Evolutionary conservation across 768 basidiomycete species (phyloP).

Genomic region (Suillus subalutaceus): DNA sequence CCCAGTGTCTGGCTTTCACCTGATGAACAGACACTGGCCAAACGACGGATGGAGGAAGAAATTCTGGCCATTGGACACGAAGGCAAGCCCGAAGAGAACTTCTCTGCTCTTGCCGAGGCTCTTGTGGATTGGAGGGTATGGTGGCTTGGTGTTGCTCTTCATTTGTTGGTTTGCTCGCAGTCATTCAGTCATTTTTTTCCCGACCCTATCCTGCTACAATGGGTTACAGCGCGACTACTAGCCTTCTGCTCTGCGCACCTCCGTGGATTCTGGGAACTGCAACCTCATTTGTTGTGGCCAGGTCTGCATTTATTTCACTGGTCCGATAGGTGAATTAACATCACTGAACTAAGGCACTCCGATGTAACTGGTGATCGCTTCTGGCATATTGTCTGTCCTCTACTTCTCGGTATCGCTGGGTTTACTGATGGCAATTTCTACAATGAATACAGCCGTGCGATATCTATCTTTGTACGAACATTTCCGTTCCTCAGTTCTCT

Average conservation of each 20-base stretch:
- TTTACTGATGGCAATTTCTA: slow-evolving; percentile 65
- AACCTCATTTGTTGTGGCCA: slow-evolving; percentile 54
- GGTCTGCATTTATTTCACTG: slow-evolving; percentile 33
- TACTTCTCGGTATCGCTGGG: slow-evolving; percentile 62
- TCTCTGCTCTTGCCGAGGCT: slow-evolving; percentile 55
- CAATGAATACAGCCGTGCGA: slow-evolving; percentile 59
- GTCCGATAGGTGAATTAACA: slow-evolving; percentile 9
- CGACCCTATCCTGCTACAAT: slow-evolving; percentile 76
- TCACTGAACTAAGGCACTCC: slow-evolving; percentile 53
- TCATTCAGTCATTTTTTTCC: slow-evolving; percentile 82
- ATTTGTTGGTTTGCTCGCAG: slow-evolving; percentile 55
- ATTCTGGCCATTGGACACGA: slow-evolving; percentile 51
- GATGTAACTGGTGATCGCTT: slow-evolving; percentile 73
- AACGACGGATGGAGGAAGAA: slow-evolving; percentile 63
- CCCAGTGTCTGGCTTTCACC: slow-evolving; percentile 60
- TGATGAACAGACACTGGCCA: slow-evolving; percentile 56
- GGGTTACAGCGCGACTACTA: slow-evolving; percentile 61
- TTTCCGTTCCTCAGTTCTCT: not conserved
- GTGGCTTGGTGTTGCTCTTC: slow-evolving; percentile 69
- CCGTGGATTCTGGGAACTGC: slow-evolving; percentile 68
- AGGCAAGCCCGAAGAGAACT: slow-evolving; percentile 36
- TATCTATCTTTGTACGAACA: slow-evolving; percentile 61
- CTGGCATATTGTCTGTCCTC: slow-evolving; percentile 62
- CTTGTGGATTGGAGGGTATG: slow-evolving; percentile 79
- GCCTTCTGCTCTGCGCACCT: slow-evolving; percentile 75